Base-by-base conservation (phyloP, 352 stramenopile genomes). In the Blastocystis sp. region DNA sequence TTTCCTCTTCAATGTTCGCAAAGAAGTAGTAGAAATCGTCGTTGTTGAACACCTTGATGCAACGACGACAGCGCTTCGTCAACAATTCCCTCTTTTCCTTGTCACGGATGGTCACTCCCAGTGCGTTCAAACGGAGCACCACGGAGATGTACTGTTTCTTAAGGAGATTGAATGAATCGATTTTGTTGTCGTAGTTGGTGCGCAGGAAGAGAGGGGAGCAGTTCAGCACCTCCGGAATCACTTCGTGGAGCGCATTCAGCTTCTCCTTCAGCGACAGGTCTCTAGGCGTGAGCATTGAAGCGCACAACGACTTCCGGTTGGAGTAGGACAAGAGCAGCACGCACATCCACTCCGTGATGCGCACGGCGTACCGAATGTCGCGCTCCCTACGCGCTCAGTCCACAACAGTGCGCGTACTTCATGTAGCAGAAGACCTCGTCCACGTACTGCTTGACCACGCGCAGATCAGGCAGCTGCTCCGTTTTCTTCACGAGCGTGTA, bases 11-110 rank as follows among this genome's bases (percentile, higher is more conserved):
- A 26, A 81, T 24, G 31, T 59, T 81, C 16, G 26, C 62, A 39
- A 81, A 81, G 29, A 81, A 81, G 71, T 63, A 65, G 50, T 81
- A 81, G 62, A 81, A 81, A 37, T 81, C 71, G 66, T 81, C 71
- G 24, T 66, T 81, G 50, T 81, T 81, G 35, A 63, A 81, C 3
- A 81, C 35, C 33, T 66, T 63, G 35, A 81, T 63, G 62, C 71
- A 81, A 9, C 71, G 71, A 29, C 71, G 39, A 35, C 71, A 81
- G 10, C 41, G 35, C 71, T 81, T 81, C 50, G 24, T 37, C 24
- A 81, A 10, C 19, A 13, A 35, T 9, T 63, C 71, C 50, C 35
- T 59, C 13, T 19, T 26, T 13, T 33, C 41, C 2, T 21, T 10
- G 4, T 50, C 35, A 12, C 21, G 39, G n/a, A 63, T n/a, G 4